phyloP scores from a whole-genome alignment of 108 stramenopile species.

The Epithemia pelagica region DNA sequence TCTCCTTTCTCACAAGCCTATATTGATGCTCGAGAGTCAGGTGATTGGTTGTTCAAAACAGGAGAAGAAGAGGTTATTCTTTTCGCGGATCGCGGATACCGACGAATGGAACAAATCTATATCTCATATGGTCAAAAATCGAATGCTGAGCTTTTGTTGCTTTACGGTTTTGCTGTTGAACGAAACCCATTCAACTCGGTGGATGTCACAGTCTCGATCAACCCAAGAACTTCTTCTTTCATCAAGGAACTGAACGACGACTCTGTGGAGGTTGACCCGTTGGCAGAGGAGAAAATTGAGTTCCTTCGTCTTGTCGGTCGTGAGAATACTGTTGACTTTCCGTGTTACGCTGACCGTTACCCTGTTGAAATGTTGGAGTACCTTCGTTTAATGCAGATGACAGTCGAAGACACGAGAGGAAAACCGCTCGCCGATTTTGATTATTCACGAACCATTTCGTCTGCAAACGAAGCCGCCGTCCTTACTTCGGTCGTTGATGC shows the following conservation, averaged over 20 bases:
- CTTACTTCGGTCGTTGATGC: constrained; percentile 77
- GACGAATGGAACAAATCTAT: constrained; percentile 92
- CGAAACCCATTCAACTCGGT: constrained; percentile 95
- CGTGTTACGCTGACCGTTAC: constrained; percentile 92
- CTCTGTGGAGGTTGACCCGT: constrained; percentile 50
- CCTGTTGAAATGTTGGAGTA: constrained; percentile 93
- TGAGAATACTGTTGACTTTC: constrained; percentile 80
- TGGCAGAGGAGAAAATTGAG: constrained; percentile 81
- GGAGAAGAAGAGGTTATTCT: constrained; percentile 92
- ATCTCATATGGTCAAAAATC: constrained; percentile 93
- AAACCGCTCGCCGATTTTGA: constrained; percentile 71
- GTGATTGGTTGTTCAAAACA: constrained; percentile 84
- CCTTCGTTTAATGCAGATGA: constrained; percentile 90
- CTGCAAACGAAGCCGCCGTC: constrained; percentile 88
- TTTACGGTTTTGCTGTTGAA: constrained; percentile 94
- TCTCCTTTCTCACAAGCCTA: constrained; percentile 85
- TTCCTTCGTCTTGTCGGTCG: constrained; percentile 78
- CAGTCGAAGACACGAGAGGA: constrained; percentile 82
- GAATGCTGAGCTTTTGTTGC: constrained; percentile 88
- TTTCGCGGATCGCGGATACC: constrained; percentile 88
- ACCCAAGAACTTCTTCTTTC: constrained; percentile 57
- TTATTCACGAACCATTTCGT: constrained; percentile 76
- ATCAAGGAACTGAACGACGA: constrained; percentile 54
- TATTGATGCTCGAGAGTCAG: constrained; percentile 71
- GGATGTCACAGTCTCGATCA: constrained; percentile 84